Evolutionary conservation across 805 yeast genomes (phyloP), one percentile per base, ranked within the genome.

Genomic region (Scheffersomyces lignosus): DNA sequence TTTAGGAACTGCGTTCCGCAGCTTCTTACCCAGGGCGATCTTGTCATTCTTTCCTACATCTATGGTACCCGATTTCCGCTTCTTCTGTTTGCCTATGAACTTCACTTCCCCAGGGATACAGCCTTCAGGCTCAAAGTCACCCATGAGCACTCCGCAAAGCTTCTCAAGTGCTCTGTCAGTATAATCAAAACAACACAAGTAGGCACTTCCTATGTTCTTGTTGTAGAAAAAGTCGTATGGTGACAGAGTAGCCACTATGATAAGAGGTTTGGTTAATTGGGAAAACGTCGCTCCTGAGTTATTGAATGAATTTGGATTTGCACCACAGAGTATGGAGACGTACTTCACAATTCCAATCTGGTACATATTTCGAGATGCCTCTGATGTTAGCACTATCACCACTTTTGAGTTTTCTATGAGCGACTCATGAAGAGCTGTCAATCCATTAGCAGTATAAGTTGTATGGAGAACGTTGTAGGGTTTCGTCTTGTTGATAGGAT

Each of bases 171-270:
- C 81, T 45, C 69, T 70, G 14, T 63, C 56, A 1, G 84, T 78
- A 51, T 77, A 80, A 54, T 80, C 85, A 49, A 75, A 80, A 35
- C 80, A 73, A 48, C 84, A 80, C 31, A 80, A 55, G 49, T 79
- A 79, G 1, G 80, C 71, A 32, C 78, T 70, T 1, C 80, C 80
- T 20, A 78, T 71, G 29, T 70, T 68, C 33, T 71, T 71, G 38
- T 77, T 77, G 38, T 77, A 73, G 32, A 75, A 73, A 49, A 80
- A 74, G 48, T 80, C 85, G 47, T 77, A 78, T 1, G 86, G 85
- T 4, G 81, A 73, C 39, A 78, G 73, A 0, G 81, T 79, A 3
- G 83, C 80, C n/a, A 78, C 67, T 3, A 78, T 69, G 9, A 80
- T 65, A 49, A 80, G 59, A 4, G 83, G 83, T 46, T 77, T 78